Conservation (phyloP, 768 basidiomycete genomes). For the Candolleomyces eurysporus region DNA sequence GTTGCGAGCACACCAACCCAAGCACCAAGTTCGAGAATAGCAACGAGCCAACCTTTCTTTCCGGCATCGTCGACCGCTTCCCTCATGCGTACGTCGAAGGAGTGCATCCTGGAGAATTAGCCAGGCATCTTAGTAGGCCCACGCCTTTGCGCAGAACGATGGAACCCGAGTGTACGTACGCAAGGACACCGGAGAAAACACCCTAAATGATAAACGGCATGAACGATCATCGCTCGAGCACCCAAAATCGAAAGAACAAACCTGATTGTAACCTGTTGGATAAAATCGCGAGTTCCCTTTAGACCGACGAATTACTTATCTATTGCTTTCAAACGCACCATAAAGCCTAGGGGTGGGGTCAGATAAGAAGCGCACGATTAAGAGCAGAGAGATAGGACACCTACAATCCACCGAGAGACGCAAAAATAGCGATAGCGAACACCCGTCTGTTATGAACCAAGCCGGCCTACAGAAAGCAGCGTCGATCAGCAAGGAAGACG, state of each 20-base stretch:
- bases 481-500: neutral
- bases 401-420: conserved; percentile 74
- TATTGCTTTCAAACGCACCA: conserved; percentile 35
- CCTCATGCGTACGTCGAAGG: conserved; percentile 55
- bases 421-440: conserved; percentile 71
- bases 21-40: conserved; percentile 73
- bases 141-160: neutral
- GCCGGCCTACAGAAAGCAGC: conserved; percentile 42
- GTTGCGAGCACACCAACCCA: conserved; percentile 75
- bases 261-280: conserved; percentile 61
- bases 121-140: neutral
- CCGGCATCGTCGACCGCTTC: conserved; percentile 48
- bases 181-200: conserved; percentile 74
- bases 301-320: neutral
- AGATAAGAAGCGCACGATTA: neutral
- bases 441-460: conserved; percentile 64
- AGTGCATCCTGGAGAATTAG: conserved; percentile 38
- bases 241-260: conserved; percentile 16
- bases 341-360: conserved; percentile 46
- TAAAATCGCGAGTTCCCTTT: conserved; percentile 1
- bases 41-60: conserved; percentile 69
- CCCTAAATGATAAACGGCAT: conserved; percentile 36
- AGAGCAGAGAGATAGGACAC: conserved; percentile 21
- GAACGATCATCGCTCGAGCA: neutral
- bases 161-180: conserved; percentile 41